Evolutionary conservation across 768 basidiomycete genomes (phyloP).

Genomic region (Steccherinum ochraceum): DNA sequence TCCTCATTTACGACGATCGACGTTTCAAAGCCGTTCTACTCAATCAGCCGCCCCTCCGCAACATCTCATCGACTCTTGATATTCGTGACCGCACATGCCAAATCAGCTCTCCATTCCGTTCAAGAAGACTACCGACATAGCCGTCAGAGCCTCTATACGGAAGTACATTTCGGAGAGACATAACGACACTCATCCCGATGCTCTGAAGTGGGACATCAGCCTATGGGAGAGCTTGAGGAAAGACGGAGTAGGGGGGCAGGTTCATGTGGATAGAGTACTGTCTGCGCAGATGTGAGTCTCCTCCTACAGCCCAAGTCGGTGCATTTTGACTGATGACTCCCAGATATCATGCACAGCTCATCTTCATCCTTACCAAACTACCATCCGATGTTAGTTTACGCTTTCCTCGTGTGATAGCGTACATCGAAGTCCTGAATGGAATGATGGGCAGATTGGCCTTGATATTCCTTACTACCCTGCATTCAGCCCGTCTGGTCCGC

Average conservation of each 20-base stretch:
- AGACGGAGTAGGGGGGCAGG: constrained; percentile 40
- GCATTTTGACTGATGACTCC: constrained; percentile 4
- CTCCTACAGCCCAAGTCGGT: neutral
- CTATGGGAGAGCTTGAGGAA: constrained; percentile 64
- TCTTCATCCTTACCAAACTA: constrained; percentile 77
- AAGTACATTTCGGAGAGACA: constrained; percentile 60
- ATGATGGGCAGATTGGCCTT: constrained; percentile 52
- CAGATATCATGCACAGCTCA: constrained; percentile 90
- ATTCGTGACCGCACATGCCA: too few relatives aligned
- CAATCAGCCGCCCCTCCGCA: neutral
- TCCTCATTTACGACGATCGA: neutral
- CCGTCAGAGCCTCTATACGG: constrained; percentile 49
- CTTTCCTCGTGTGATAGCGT: constrained; percentile 1
- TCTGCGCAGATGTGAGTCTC: constrained; percentile 50
- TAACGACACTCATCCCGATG: constrained; percentile 74
- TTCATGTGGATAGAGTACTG: constrained; percentile 52
- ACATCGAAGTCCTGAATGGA: constrained; percentile 1
- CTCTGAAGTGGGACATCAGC: constrained; percentile 72
- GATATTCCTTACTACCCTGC: constrained; percentile 68
- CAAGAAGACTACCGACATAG: constrained; percentile 59
- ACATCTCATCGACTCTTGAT: too few relatives aligned
- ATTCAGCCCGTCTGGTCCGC: constrained; percentile 51
- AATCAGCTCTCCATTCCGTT: constrained; percentile 72
- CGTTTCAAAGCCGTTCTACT: neutral
- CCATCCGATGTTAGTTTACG: constrained; percentile 61